Conservation (phyloP, 306 rosid species). For the Trichosanthes truncata region DNA sequence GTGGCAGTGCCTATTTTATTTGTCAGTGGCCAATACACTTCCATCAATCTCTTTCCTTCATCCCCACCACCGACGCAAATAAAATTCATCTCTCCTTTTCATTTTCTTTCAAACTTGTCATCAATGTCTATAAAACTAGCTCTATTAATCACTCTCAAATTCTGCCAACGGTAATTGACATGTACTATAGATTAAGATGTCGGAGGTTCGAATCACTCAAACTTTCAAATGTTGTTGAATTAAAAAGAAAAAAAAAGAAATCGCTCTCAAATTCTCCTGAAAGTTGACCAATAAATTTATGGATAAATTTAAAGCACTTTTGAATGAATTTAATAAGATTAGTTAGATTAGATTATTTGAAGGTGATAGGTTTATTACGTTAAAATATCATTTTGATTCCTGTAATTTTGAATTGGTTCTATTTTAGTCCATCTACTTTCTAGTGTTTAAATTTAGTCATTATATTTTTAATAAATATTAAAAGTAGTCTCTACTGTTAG, state of each 20-base stretch:
- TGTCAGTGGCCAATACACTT: not conserved
- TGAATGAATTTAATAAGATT: not conserved
- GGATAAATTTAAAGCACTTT: not conserved
- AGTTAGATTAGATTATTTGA: not conserved
- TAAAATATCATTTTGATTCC: no score
- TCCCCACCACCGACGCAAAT: conserved; percentile 5
- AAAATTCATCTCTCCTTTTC: not conserved
- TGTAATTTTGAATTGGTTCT: not conserved
- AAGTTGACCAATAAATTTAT: not conserved
- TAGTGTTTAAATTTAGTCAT: no score
- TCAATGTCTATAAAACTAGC: not conserved
- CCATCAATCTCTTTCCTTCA: not conserved
- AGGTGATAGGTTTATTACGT: not conserved
- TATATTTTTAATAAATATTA: no score
- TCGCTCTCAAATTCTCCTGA: no score
- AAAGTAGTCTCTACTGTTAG: no score
- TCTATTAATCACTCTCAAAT: no score
- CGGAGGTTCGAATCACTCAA: no score
- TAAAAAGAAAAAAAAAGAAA: no score
- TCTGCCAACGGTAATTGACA: no score
- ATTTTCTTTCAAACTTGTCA: not conserved
- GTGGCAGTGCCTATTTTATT: not conserved
- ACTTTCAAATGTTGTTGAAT: no score
- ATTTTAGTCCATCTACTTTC: no score
- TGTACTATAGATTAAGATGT: no score